Percentiles rank a stretch among this genome's conserved stretches.
phyloP scores from a whole-genome alignment of 1,284 basidiomycete genomes.

The Pseudozyma thailandica region DNA sequence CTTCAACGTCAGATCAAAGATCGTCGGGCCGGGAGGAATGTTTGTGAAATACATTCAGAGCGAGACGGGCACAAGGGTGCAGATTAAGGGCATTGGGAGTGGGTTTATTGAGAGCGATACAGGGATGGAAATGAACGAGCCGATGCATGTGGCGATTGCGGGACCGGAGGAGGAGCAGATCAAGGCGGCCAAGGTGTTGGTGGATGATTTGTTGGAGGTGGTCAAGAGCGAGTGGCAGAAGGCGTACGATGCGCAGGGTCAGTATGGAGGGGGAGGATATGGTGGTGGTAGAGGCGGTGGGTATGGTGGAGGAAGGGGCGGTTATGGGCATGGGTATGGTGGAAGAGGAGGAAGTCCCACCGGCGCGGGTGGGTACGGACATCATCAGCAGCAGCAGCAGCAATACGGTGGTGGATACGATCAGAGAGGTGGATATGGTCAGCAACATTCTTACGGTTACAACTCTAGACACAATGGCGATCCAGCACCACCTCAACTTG shows the following conservation, averaged over 20 bases:
- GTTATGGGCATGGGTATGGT: conserved; percentile 12
- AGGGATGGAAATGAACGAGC: conserved; percentile 86
- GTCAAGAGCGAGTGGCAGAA: conserved; percentile 63
- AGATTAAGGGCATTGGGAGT: conserved; percentile 94
- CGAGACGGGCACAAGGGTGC: conserved; percentile 95
- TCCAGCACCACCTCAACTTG: conserved; percentile 33
- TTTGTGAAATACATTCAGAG: conserved; percentile 99
- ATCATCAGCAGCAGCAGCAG: conserved; percentile 28
- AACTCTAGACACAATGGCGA: conserved; percentile 17
- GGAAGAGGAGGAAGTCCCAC: conserved; percentile 17
- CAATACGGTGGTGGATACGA: conserved; percentile 16
- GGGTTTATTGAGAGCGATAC: conserved; percentile 96
- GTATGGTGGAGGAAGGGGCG: conserved; percentile 20
- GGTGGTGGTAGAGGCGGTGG: conserved; percentile 17
- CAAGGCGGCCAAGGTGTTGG: conserved; percentile 56
- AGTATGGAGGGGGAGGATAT: conserved; percentile 5
- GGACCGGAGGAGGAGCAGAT: conserved; percentile 62
- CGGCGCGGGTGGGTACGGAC: conserved; percentile 11
- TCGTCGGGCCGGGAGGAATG: conserved; percentile 87
- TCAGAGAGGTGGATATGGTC: conserved; percentile 17
- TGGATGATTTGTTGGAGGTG: conserved; percentile 62
- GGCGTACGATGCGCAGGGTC: conserved; percentile 38
- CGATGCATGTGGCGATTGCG: conserved; percentile 75
- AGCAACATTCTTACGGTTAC: conserved; percentile 19
- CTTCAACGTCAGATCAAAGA: conserved; percentile 96